Base-by-base conservation (phyloP, 106 monocot genomes). In the Dendrobium nobile region DNA sequence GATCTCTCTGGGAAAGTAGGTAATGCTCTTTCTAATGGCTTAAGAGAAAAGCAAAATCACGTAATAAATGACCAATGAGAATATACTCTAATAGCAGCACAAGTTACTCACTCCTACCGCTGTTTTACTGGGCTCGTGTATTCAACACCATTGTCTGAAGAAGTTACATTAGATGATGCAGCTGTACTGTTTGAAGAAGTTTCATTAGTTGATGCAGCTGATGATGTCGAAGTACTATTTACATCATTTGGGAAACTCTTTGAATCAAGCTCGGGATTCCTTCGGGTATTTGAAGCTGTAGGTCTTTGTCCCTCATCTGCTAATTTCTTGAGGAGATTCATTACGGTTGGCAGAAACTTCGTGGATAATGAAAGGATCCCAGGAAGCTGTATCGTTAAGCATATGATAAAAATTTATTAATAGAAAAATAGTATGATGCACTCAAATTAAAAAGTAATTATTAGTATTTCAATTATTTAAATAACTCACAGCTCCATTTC, bases 301-400 rank as follows among this genome's bases (percentile, higher is more conserved):
- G 92, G 89, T 6, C 41, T 59, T 48, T 92, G 91, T 2, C 95
- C 98, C 77, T 88, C 92, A 8, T 98, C 95, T 67, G 98, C 98
- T 82, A 98, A 86, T 81, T 77, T 91, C 84, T 90, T 98, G 26
- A 98, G 79, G 20, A 98, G 85, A 78, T 90, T 98, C 95, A 91
- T 95, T 55, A 98, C 70, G 2, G 98, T 98, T n/a, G 95, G 98
- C 58, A 98, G 84, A 55, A 98, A 87, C 64, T 90, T 92, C 7
- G 98, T 88, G 4, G 92, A 95, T 47, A 98, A 72, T 7, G 98
- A 87, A 33, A 98, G 86, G 20, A 98, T 33, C 13, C 88, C 98
- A 41, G 98, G 85, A 47, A 98, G 89, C 98, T 98, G 95, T 75
- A 61, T 5, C 8, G n/a, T 51, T 47, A 61, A 61, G 61, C 19